Conservation (phyloP, 805 yeast species). For the Wickerhamiella slavikovae region DNA sequence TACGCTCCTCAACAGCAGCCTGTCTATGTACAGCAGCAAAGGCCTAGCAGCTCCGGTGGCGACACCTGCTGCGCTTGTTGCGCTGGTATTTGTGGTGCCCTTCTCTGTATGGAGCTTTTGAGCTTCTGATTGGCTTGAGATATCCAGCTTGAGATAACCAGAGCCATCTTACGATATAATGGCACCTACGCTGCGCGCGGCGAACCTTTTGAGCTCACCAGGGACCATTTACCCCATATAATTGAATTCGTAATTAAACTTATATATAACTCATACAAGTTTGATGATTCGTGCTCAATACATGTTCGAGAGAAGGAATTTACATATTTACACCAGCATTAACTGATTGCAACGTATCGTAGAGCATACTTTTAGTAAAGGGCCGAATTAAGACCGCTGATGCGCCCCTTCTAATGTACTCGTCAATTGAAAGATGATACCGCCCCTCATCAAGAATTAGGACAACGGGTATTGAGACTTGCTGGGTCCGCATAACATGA, state of each 20-base stretch:
- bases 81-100: background rate
- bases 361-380: constrained; percentile 71
- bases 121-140: background rate
- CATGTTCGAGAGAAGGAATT: too few species aligned
- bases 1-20: constrained; percentile 1
- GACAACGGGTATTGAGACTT: constrained; percentile 70
- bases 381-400: constrained; percentile 87
- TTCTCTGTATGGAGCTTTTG: background rate
- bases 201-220: too few species aligned
- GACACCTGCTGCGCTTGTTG: background rate
- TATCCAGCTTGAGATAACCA: too few species aligned
- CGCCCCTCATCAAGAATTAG: constrained; percentile 17
- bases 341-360: constrained; percentile 48
- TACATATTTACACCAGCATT: too few species aligned
- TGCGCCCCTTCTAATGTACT: constrained; percentile 73
- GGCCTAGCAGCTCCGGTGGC: background rate
- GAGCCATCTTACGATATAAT: too few species aligned
- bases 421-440: constrained; percentile 3
- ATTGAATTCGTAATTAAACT: too few species aligned
- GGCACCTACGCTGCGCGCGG: too few species aligned
- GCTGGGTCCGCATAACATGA: constrained; percentile 67
- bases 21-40: background rate
- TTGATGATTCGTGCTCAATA: too few species aligned
- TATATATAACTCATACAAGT: too few species aligned
- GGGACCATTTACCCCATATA: too few species aligned